phyloP scores from a whole-genome alignment of 352 stramenopile genomes.

The Phytophthora multivora region DNA sequence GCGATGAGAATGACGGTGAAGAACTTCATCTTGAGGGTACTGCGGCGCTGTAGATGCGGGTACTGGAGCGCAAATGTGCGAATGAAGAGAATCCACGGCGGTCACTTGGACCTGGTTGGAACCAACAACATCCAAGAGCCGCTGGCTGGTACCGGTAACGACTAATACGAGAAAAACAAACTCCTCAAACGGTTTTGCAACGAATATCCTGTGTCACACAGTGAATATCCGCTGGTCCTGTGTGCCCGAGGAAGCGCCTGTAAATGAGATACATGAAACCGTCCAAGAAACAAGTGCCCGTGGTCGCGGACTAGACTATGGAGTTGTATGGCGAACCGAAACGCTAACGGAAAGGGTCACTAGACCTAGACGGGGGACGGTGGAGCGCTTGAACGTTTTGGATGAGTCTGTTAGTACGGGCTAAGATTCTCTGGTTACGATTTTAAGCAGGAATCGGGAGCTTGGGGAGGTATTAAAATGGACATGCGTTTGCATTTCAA shows the following conservation, averaged over 20 bases:
- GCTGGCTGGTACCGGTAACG: background rate
- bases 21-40: conserved; percentile 37
- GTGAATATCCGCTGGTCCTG: too few relatives aligned
- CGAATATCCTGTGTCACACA: background rate
- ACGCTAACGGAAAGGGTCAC: background rate
- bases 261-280: conserved; percentile 11
- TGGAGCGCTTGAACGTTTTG: too few relatives aligned
- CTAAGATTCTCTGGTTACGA: background rate
- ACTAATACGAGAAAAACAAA: conserved; percentile 20
- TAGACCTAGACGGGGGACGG: too few relatives aligned
- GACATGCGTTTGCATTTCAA: conserved; percentile 19
- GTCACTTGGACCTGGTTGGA: background rate
- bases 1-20: conserved; percentile 34
- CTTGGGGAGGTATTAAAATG: background rate
- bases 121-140: too few relatives aligned
- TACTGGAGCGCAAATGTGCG: conserved; percentile 33
- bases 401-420: too few relatives aligned
- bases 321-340: background rate
- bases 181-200: conserved; percentile 31
- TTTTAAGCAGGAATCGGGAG: background rate
- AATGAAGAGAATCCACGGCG: conserved; percentile 24
- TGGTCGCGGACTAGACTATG: too few relatives aligned
- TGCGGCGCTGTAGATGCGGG: conserved; percentile 21
- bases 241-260: too few relatives aligned
- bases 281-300: background rate